A percentile compares a stretch with the other conserved stretches of the same genome.
phyloP scores from a whole-genome alignment of 139 green algal genomes.

The Nannochloris sp. region DNA sequence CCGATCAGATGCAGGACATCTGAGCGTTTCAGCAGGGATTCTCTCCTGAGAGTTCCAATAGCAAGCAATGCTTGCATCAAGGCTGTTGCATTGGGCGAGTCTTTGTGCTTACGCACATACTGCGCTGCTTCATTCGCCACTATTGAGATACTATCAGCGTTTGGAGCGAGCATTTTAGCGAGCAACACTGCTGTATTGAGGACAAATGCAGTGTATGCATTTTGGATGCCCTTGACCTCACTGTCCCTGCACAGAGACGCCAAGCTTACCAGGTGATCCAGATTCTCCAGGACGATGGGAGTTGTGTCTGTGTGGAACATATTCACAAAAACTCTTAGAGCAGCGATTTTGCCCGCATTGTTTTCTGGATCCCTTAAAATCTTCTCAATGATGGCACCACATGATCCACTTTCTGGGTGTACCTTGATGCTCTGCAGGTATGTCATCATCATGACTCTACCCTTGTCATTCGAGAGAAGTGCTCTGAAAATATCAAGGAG shows the following conservation, averaged over 20 bases:
- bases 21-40: no score
- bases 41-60: no score
- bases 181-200: neutral
- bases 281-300: slow-evolving; percentile 27
- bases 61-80: no score
- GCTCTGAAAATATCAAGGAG: slow-evolving; percentile 60
- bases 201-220: neutral
- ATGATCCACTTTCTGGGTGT: neutral
- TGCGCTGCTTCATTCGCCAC: no score
- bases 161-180: neutral
- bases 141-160: neutral
- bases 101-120: no score
- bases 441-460: slow-evolving; percentile 20
- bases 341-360: neutral
- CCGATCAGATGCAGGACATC: no score
- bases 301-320: slow-evolving; percentile 26
- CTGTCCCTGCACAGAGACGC: neutral
- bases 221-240: neutral
- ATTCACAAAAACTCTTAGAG: neutral
- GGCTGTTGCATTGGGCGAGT: no score
- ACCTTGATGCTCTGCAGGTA: slow-evolving; percentile 2
- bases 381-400: neutral
- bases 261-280: neutral
- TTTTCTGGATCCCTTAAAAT: neutral
- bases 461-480: slow-evolving; percentile 29